Base-by-base conservation (phyloP, 495 filamentous ascomycete genomes). In the Margaritispora aquatica region DNA sequence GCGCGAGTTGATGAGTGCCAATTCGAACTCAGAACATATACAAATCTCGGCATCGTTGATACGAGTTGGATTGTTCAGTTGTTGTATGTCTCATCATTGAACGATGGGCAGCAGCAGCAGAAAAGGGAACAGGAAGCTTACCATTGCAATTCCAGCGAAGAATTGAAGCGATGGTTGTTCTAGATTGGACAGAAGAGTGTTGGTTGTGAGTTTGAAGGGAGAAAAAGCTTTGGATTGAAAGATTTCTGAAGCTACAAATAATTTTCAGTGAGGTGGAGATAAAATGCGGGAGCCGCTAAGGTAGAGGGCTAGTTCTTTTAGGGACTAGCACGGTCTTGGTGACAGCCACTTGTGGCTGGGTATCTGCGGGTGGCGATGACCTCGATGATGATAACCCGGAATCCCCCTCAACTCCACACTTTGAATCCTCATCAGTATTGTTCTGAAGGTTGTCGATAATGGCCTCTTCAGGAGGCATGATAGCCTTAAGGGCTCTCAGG, bases 21-120 rank as follows among this genome's bases (percentile, higher is more conserved):
- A 29, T 52, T 21, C 50, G 31, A 29, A 52, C 24, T 52, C 38
- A 44, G 38, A 44, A 44, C 38, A n/a, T 44, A 44, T 44, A 44
- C 38, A 44, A n/a, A 44, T 44, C 15, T 44, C 29, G 29, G 29
- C 29, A 34, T 34, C 29, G 29, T 34, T 8, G 11, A n/a, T 92
- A 84, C 84, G 88, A 84, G 70, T 88, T 90, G 86, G 87, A 90
- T 89, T 90, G 84, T 89, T 89, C 84, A 72, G 71, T 63, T 54
- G 31, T 54, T 70, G 70, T 79, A 65, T 71, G 75, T 74, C 81
- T 85, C 74, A 75, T 80, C 78, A 77, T 75, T 53, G 62, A 41
- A 41, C 11, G 31, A 54, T 19, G 5, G 26, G 21, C 27, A 54
- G 29, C 7, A 36, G 29, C 7, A 36, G 27, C 5, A 20, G 24